Evolutionary conservation across 768 basidiomycete genomes (phyloP), one percentile per base, ranked within the genome.

Genomic region (Stropharia rugosoannulata): DNA sequence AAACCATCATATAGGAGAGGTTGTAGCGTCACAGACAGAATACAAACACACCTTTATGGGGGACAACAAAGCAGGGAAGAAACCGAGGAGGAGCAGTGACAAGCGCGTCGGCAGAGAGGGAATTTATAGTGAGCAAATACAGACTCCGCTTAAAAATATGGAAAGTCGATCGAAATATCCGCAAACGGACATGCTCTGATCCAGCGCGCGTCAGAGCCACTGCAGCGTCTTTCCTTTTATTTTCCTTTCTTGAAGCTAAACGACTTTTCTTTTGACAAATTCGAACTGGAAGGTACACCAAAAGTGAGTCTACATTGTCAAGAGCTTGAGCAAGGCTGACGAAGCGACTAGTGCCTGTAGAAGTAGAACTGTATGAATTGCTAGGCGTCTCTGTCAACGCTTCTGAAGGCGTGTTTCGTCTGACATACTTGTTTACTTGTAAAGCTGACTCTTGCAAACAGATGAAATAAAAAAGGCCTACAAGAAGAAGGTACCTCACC

Each of bases 381-480:
- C 77, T 98, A 27, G 93, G 89, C 25, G 83, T 95, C 25, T 65
- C 81, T 44, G 75, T 85, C 18, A 74, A 75, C 55, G 93, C 93
- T 39, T 82, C 77, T 32, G 87, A 89, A 78, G 87, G 92, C 91
- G 67, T 13, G 55, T 55, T 41, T 43, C n/a, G 44, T 18, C 11
- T 56, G 16, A 7, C 12, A 29, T 52, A 32, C 58, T 55, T 38
- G 37, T 44, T 44, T 27, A 49, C 19, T 22, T 49, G 42, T 27
- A 18, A 47, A 46, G 27, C 55, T 70, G 55, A 71, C 46, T 47
- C 22, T 41, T 43, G 57, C 54, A 15, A 47, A 37, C 60, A 89
- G 91, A 79, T 61, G 93, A 98, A 59, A 93, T 98, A 64, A 95
- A 95, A 73, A 92, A 90, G 67, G 95, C 95, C 13, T 98, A 98